A percentile compares a stretch with the other conserved stretches of the same genome.
Evolutionary conservation across 192 early-diverging fungal genomes (phyloP).

Genomic region (Backusella parvicylindrica): DNA sequence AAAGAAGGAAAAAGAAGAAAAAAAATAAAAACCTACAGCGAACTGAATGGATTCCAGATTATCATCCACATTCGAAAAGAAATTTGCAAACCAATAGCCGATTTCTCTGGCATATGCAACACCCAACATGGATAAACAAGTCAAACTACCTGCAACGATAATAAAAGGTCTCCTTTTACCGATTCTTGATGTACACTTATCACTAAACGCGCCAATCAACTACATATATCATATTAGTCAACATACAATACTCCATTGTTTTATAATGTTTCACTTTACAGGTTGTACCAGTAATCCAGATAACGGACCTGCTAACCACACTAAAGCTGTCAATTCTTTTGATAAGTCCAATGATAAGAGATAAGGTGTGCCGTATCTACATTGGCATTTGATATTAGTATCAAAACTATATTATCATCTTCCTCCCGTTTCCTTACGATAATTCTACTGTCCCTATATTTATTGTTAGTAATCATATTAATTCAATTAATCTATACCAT

Average conservation of each 20-base stretch:
- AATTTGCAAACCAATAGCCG: conserved; percentile 14
- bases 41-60: neutral
- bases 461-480: neutral
- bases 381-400: neutral
- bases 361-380: conserved; percentile 76
- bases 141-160: conserved; percentile 57
- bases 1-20: neutral
- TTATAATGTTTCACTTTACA: conserved; percentile 2
- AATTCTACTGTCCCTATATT: conserved; percentile 69
- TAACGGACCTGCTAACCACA: conserved; percentile 81
- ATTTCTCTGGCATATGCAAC: conserved; percentile 78
- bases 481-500: neutral
- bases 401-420: neutral
- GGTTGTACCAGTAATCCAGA: conserved; percentile 35
- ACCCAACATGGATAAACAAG: conserved; percentile 62
- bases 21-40: neutral
- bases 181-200: conserved; percentile 62
- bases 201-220: conserved; percentile 82
- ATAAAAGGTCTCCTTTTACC: conserved; percentile 88
- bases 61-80: conserved; percentile 1
- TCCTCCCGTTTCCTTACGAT: conserved; percentile 29
- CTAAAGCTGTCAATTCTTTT: conserved; percentile 60
- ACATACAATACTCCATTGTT: neutral
- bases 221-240: neutral
- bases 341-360: conserved; percentile 61